Evolutionary conservation across 164 flowering plant species (phyloP).

Genomic region (Magnolia sinica): DNA sequence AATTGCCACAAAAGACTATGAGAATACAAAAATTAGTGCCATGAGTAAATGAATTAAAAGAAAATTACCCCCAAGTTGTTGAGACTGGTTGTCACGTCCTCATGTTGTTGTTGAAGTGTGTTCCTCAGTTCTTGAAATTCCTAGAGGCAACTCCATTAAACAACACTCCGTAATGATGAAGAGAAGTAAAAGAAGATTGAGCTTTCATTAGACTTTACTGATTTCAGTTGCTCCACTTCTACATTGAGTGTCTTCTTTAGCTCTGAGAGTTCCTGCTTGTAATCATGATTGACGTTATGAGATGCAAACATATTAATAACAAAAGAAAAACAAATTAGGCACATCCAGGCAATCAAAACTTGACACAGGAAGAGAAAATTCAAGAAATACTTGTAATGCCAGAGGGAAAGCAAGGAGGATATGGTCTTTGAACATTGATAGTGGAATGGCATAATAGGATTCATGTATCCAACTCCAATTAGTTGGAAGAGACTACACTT

Average conservation of each 20-base stretch:
- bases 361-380: too few relatives aligned
- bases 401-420: too few relatives aligned
- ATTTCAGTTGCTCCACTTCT: conserved; percentile 81
- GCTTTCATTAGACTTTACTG: conserved; percentile 39
- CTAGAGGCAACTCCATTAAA: conserved; percentile 10
- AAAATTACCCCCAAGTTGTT: conserved; percentile 35
- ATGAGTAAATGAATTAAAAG: background rate
- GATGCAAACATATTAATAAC: too few relatives aligned
- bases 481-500: too few relatives aligned
- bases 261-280: conserved; percentile 68
- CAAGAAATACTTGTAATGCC: too few relatives aligned
- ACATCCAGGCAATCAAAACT: too few relatives aligned
- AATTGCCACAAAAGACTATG: background rate
- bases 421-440: too few relatives aligned
- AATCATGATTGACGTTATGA: too few relatives aligned
- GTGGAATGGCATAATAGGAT: too few relatives aligned
- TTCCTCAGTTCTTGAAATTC: conserved; percentile 69
- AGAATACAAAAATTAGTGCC: background rate
- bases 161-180: too few relatives aligned
- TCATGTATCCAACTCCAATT: too few relatives aligned
- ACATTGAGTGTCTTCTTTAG: conserved; percentile 74
- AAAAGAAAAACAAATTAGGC: too few relatives aligned
- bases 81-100: conserved; percentile 70
- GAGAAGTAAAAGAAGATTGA: background rate
- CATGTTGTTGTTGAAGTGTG: conserved; percentile 89